phyloP scores from a whole-genome alignment of 768 basidiomycete genomes.

The Terana coerulea region DNA sequence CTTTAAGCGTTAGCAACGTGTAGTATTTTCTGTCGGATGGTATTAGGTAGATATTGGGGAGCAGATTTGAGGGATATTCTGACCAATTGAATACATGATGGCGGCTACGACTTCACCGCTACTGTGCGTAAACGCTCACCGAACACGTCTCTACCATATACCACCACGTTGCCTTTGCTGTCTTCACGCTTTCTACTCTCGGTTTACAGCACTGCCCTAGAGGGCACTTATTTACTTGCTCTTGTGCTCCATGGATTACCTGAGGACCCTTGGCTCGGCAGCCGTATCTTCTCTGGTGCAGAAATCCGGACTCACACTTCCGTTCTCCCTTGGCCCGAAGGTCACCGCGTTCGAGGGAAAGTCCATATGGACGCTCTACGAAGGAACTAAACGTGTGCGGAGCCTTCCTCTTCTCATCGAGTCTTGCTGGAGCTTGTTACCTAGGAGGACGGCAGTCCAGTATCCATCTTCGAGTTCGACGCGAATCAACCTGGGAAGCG shows the following conservation, averaged over 20 bases:
- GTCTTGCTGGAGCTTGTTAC: conserved; percentile 11
- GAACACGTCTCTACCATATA: too few species aligned
- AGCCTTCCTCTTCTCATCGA: neutral
- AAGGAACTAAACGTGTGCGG: conserved; percentile 82
- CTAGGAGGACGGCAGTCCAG: conserved; percentile 82
- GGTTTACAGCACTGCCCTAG: too few species aligned
- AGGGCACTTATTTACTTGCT: too few species aligned
- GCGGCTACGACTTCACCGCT: too few species aligned
- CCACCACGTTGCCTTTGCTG: too few species aligned
- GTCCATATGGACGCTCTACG: conserved; percentile 81
- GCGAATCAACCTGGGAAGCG: conserved; percentile 56
- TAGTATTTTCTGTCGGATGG: too few species aligned
- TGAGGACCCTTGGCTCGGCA: conserved; percentile 76
- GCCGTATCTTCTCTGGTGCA: conserved; percentile 90
- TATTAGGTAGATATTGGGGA: too few species aligned
- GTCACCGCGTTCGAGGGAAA: conserved; percentile 61
- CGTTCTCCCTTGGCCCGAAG: conserved; percentile 79
- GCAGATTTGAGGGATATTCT: too few species aligned
- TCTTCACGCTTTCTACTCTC: too few species aligned
- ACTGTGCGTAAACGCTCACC: too few species aligned
- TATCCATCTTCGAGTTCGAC: conserved; percentile 94
- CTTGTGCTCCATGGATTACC: conserved; percentile 61
- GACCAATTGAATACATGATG: too few species aligned
- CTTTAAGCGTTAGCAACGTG: too few species aligned
- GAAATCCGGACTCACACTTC: conserved; percentile 87